Base-by-base conservation (phyloP, 768 basidiomycete species). In the Leucogyrophana mollusca region DNA sequence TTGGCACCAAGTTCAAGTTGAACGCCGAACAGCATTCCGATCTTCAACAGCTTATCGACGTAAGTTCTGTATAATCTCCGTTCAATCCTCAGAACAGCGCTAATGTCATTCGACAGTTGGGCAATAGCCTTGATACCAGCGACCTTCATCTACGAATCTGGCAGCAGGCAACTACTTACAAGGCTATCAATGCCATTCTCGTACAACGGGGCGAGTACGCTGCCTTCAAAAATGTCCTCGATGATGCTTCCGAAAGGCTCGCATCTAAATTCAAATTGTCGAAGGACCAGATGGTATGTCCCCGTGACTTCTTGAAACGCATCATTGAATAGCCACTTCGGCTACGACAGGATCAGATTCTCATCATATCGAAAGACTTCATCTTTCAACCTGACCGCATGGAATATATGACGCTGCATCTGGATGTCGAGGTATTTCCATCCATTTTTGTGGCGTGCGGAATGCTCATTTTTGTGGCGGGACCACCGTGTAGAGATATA, bases 211-310 rank as follows among this genome's bases (percentile, higher is more conserved):
- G n/a, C 35, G 21, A 17, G 9, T 37, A 37, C 16, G 35, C 35
- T 39, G 20, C 16, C 13, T 21, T 49, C 14, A 32, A 46, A 24
- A 34, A 14, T 20, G 21, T 50, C 6, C 22, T 50, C 14, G 25
- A 40, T 7, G 53, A 54, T 17, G 34, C 54, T 6, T 21, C 27
- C 14, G 49, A 40, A 17, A 46, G 50, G 4, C 40, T 57, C 1
- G 46, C 54, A 14, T 47, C 35, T 23, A 41, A 25, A 1, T 55
- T 54, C 36, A n/a, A 20, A 16, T 18, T 54, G 9, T 42, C 50
- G n/a, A 57, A 49, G 40, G 50, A 57, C 13, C 50, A 57, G 45
- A 39, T 27, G 27, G 56, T 57, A 16, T 7, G 16, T n/a, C n/a
- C n/a, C n/a, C n/a, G n/a, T n/a, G n/a, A n/a, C n/a, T n/a, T n/a